Evolutionary conservation across 2,329 filamentous ascomycete species (phyloP).

Genomic region (Coniochaeta prunicola): DNA sequence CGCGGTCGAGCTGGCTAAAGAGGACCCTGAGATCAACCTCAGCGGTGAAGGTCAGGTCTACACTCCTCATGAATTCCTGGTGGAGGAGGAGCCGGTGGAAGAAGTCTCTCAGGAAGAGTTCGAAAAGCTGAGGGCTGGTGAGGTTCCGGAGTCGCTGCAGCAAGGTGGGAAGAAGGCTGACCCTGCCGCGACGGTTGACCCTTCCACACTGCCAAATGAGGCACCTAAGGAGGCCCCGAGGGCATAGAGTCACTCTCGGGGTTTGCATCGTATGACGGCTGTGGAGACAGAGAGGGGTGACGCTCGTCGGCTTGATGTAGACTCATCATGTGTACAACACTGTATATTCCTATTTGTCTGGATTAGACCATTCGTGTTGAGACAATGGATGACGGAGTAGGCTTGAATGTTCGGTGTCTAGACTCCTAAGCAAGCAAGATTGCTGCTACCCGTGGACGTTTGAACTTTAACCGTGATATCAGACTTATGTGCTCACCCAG

Average conservation of each 20-base stretch:
- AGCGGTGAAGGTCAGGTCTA: constrained; percentile 34
- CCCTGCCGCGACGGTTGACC: not conserved
- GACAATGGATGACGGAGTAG: not conserved
- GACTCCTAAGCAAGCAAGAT: too few relatives aligned
- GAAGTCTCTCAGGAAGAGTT: constrained; percentile 4
- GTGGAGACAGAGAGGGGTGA: not conserved
- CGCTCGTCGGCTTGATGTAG: not conserved
- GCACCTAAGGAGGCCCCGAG: not conserved
- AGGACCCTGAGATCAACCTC: constrained; percentile 61
- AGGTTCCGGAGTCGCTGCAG: not conserved
- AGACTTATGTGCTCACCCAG: not conserved
- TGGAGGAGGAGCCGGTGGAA: constrained; percentile 18
- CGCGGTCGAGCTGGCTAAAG: constrained; percentile 57
- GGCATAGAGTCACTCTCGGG: not conserved
- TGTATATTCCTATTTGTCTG: not conserved
- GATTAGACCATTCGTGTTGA: not conserved
- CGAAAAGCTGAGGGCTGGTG: not conserved
- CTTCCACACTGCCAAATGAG: not conserved
- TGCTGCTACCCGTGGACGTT: not conserved
- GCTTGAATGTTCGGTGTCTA: not conserved
- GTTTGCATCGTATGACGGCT: not conserved
- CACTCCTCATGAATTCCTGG: constrained; percentile 32
- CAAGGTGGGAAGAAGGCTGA: not conserved
- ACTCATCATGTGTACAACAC: not conserved
- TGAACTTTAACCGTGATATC: not conserved